phyloP scores from a whole-genome alignment of 1,284 basidiomycete species.

The Leccinum idahoense region DNA sequence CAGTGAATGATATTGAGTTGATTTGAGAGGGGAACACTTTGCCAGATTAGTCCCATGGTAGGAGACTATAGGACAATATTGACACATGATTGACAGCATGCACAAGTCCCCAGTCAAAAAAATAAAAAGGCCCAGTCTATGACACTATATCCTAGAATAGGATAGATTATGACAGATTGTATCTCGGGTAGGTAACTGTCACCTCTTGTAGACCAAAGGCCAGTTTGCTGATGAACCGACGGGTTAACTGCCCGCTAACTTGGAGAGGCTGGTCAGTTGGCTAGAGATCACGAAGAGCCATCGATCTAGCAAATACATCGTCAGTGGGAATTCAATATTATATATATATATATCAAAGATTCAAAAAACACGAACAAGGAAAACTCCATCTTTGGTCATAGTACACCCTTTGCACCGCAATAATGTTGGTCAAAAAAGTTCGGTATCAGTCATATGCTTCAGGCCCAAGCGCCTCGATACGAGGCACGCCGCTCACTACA shows the following conservation, averaged over 20 bases:
- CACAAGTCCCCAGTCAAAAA: too few relatives aligned
- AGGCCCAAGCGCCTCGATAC: background rate
- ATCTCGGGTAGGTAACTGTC: too few relatives aligned
- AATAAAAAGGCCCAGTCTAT: too few relatives aligned
- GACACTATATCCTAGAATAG: too few relatives aligned
- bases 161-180: too few relatives aligned
- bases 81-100: too few relatives aligned
- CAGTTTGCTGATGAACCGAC: conserved; percentile 25
- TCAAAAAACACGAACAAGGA: conserved; percentile 17
- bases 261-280: conserved; percentile 39
- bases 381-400: conserved; percentile 29
- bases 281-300: conserved; percentile 34
- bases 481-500: conserved; percentile 21
- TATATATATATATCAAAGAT: too few relatives aligned
- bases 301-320: conserved; percentile 15
- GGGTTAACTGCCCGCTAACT: conserved; percentile 34
- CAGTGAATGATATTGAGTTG: too few relatives aligned
- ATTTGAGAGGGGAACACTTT: too few relatives aligned
- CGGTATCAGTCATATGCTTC: conserved; percentile 5
- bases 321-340: background rate
- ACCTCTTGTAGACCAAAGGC: too few relatives aligned
- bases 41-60: too few relatives aligned
- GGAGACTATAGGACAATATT: too few relatives aligned
- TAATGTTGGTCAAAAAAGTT: conserved; percentile 38
- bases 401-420: conserved; percentile 31